phyloP scores from a whole-genome alignment of 441 rosid genomes.

The Corymbia calophylla region DNA sequence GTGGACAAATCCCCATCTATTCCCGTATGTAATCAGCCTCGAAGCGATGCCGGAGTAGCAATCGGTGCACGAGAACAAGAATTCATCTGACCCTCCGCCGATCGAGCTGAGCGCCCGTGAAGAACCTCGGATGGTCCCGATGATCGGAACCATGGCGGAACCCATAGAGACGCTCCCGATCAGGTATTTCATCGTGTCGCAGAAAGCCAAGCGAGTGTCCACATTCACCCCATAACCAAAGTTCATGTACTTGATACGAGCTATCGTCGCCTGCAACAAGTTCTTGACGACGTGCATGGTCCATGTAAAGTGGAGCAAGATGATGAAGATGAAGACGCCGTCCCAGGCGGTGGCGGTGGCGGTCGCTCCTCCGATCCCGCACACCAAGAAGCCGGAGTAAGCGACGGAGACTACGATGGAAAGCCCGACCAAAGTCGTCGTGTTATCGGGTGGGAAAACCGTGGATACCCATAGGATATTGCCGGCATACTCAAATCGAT shows the following conservation, averaged over 20 bases:
- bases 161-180: conserved; percentile 63
- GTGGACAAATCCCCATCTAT: conserved; percentile 83
- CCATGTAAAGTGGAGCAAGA: conserved; percentile 66
- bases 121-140: conserved; percentile 39
- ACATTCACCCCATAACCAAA: conserved; percentile 40
- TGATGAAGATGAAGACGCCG: conserved; percentile 34
- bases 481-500: conserved; percentile 43
- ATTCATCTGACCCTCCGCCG: conserved; percentile 55
- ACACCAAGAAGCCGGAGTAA: conserved; percentile 47
- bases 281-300: conserved; percentile 68
- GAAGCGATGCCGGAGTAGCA: conserved; percentile 58
- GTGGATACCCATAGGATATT: conserved; percentile 40
- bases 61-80: conserved; percentile 57
- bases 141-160: conserved; percentile 45
- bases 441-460: conserved; percentile 39
- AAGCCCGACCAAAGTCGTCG: conserved; percentile 17
- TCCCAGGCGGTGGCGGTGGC: conserved; percentile 43
- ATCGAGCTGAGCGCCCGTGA: conserved; percentile 38
- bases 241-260: conserved; percentile 44
- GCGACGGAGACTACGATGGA: conserved; percentile 21
- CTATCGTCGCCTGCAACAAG: conserved; percentile 42
- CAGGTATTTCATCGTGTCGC: conserved; percentile 35
- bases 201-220: conserved; percentile 29
- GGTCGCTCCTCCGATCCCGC: conserved; percentile 82
- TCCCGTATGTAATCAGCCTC: conserved; percentile 35